A percentile compares a stretch with the other conserved stretches of the same genome.
Evolutionary conservation across 805 yeast genomes (phyloP).

Genomic region (Torulaspora indica): DNA sequence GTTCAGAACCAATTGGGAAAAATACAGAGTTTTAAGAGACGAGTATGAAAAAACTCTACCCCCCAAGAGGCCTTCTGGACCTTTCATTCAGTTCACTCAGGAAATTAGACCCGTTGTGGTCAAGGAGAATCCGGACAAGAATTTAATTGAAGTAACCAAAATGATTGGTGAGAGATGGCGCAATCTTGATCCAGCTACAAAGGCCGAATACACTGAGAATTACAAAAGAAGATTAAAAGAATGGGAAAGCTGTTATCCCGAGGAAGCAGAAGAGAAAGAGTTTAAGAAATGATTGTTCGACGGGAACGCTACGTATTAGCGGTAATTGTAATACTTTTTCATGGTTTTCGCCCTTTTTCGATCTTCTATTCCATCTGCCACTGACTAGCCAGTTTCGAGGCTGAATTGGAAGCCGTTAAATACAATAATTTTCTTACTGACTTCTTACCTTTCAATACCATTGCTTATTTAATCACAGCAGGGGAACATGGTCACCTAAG

Average conservation of each 20-base stretch:
- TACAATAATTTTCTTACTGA: too few species aligned
- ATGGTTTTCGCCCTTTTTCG: too few species aligned
- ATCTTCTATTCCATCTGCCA: too few species aligned
- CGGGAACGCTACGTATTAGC: too few species aligned
- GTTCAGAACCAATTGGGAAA: constrained; percentile 36
- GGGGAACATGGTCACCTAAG: constrained; percentile 1
- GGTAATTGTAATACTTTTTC: constrained; percentile 1
- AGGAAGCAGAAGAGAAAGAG: constrained; percentile 26
- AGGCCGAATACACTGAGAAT: constrained; percentile 33
- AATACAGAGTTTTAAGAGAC: constrained; percentile 34
- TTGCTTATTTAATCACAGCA: neutral
- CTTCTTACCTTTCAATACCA: neutral
- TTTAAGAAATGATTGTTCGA: constrained; percentile 5
- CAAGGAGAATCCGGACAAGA: constrained; percentile 34
- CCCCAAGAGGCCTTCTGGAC: constrained; percentile 39
- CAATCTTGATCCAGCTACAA: constrained; percentile 26
- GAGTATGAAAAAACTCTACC: constrained; percentile 36
- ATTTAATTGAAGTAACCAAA: constrained; percentile 35
- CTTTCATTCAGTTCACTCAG: constrained; percentile 36
- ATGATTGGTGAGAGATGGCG: constrained; percentile 34
- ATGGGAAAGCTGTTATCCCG: constrained; percentile 38
- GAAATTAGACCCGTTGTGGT: constrained; percentile 34
- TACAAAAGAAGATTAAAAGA: constrained; percentile 37
- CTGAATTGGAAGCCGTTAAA: neutral
- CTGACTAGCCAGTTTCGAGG: neutral